Conservation (phyloP, 2,329 filamentous ascomycete species). For the Aspergillus costaricaensis region DNA sequence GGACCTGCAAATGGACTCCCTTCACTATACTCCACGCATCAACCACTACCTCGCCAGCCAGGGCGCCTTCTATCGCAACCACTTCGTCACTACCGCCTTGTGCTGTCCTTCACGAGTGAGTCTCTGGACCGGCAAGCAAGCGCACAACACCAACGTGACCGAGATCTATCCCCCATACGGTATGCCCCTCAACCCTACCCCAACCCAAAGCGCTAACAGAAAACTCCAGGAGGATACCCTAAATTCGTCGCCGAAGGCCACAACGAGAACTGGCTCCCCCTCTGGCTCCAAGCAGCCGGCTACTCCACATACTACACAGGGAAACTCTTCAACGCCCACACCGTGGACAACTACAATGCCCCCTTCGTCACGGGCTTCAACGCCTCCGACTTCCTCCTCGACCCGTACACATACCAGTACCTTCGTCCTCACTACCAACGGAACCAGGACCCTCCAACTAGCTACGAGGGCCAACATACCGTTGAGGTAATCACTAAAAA, state of each 20-base stretch:
- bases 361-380: slow-evolving; percentile 42
- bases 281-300: slow-evolving; percentile 55
- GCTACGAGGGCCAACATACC: slow-evolving; percentile 55
- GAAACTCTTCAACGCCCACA: slow-evolving; percentile 59
- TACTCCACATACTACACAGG: slow-evolving; percentile 59
- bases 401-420: slow-evolving; percentile 61
- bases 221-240: slow-evolving; percentile 46
- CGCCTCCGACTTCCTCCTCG: slow-evolving; percentile 42
- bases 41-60: slow-evolving; percentile 55
- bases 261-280: slow-evolving; percentile 53
- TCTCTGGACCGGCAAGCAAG: slow-evolving; percentile 63
- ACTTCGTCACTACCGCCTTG: slow-evolving; percentile 65
- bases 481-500: slow-evolving; percentile 61
- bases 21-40: slow-evolving; percentile 61
- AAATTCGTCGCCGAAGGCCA: slow-evolving; percentile 55
- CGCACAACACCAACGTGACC: slow-evolving; percentile 70
- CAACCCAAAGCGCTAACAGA: not conserved
- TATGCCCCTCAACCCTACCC: slow-evolving; percentile 6
- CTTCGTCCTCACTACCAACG: slow-evolving; percentile 62
- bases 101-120: slow-evolving; percentile 68
- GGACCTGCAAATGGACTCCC: slow-evolving; percentile 60
- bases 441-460: slow-evolving; percentile 56
- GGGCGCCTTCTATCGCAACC: slow-evolving; percentile 61
- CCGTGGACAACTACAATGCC: slow-evolving; percentile 50
- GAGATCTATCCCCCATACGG: slow-evolving; percentile 54